Percentiles rank a stretch among this genome's conserved stretches.
phyloP scores from a whole-genome alignment of 2,329 filamentous ascomycete species.

The Talaromyces islandicus region DNA sequence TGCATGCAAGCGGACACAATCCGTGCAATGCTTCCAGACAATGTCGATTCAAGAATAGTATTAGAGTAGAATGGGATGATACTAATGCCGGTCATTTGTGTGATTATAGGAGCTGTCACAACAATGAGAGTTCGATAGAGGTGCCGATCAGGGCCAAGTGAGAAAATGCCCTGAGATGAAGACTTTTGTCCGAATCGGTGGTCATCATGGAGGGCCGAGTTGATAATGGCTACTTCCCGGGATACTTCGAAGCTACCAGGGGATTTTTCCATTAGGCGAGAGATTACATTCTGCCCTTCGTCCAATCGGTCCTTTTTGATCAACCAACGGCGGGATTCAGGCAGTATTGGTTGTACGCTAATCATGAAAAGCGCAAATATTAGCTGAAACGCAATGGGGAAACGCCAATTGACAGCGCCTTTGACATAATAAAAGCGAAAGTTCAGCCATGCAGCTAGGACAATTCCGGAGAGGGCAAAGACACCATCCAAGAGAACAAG shows the following conservation, averaged over 20 bases:
- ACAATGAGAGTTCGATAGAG: not conserved
- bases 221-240: not conserved
- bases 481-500: conserved; percentile 39
- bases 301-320: conserved; percentile 32
- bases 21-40: conserved; percentile 4
- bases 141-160: not conserved
- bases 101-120: not conserved
- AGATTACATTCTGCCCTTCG: conserved; percentile 4
- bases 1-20: not conserved
- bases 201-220: not conserved
- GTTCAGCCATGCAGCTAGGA: not conserved
- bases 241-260: not conserved
- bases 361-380: conserved; percentile 19
- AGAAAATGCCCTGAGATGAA: not conserved
- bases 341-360: conserved; percentile 15
- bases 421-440: not conserved
- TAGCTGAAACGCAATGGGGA: conserved; percentile 24
- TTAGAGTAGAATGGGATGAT: not conserved
- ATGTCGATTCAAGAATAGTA: not conserved
- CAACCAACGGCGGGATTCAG: conserved; percentile 31
- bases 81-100: not conserved
- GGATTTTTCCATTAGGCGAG: not conserved
- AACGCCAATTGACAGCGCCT: conserved; percentile 23
- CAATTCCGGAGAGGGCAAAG: not conserved
- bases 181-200: not conserved